These are phyloP conservation scores for Trichoderma koningii DNA, from an alignment of 2,329 filamentous ascomycete genomes.

Conservation along the genomic window DNA sequence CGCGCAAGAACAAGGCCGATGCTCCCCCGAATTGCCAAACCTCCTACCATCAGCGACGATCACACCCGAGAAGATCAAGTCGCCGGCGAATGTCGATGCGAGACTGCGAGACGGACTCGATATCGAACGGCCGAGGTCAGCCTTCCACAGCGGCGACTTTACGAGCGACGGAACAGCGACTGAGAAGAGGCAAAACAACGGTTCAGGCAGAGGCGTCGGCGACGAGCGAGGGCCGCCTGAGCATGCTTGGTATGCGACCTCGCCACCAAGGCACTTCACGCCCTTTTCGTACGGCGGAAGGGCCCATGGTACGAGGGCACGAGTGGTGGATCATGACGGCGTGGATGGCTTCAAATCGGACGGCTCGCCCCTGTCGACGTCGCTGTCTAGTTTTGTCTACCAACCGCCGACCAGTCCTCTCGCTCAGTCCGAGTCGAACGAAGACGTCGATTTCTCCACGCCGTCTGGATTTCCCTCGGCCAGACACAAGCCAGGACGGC, in stretches of 20 bases:
- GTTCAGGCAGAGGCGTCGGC: conserved; percentile 7
- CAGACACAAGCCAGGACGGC: conserved; percentile 47
- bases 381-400: conserved; percentile 77
- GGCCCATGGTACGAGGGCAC: conserved; percentile 29
- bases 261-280: conserved; percentile 56
- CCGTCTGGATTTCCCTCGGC: conserved; percentile 49
- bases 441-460: conserved; percentile 64
- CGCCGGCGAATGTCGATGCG: conserved; percentile 39
- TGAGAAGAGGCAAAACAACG: conserved; percentile 27
- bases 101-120: conserved; percentile 58
- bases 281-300: conserved; percentile 49
- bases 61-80: conserved; percentile 48
- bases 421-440: conserved; percentile 83
- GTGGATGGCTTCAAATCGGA: conserved; percentile 46
- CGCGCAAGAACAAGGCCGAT: conserved; percentile 34
- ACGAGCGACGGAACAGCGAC: conserved; percentile 44
- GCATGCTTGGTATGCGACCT: conserved; percentile 55
- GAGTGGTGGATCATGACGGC: conserved; percentile 37
- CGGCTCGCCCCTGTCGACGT: conserved; percentile 67
- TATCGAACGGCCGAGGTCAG: conserved; percentile 82
- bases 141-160: conserved; percentile 68
- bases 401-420: conserved; percentile 90
- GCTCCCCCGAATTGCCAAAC: conserved; percentile 42
- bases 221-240: conserved; percentile 32
- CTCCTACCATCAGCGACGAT: conserved; percentile 52